Percentiles rank a stretch among this genome's conserved stretches.
These are phyloP conservation scores for Murraya koenigii DNA, from an alignment of 345 rosid species.

Conservation along the genomic window DNA sequence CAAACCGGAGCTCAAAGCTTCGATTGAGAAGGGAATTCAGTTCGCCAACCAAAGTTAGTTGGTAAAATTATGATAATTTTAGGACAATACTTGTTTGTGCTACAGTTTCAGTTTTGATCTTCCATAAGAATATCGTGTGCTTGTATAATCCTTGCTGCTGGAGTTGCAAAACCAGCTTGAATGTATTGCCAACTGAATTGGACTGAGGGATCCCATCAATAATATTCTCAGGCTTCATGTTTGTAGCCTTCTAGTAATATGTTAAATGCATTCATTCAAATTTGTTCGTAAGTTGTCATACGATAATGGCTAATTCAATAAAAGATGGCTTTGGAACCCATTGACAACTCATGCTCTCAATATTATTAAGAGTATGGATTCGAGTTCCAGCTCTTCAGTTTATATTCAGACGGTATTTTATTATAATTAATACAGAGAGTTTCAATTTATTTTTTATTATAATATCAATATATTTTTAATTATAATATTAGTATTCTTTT, in stretches of 20 bases:
- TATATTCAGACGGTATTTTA: too few species aligned
- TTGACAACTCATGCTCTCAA: too few species aligned
- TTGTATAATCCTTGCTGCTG: neutral
- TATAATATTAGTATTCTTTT: too few species aligned
- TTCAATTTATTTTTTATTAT: too few species aligned
- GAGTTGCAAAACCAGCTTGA: neutral
- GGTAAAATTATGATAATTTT: neutral
- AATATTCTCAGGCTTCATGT: neutral
- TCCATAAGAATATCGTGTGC: neutral
- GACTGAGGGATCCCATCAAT: constrained; percentile 1
- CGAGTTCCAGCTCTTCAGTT: too few species aligned
- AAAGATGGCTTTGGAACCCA: too few species aligned
- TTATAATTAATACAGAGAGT: too few species aligned
- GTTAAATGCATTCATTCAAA: neutral
- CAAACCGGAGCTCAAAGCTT: constrained; percentile 57
- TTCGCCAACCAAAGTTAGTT: constrained; percentile 33
- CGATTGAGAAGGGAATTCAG: constrained; percentile 39
- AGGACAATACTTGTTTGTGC: neutral
- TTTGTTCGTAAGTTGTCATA: too few species aligned
- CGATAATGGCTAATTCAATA: too few species aligned
- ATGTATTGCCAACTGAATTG: neutral
- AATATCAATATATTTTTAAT: too few species aligned
- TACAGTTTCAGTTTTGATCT: neutral
- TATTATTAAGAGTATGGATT: too few species aligned
- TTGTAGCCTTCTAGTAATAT: neutral